These are phyloP conservation scores for Skeletonema menzelii DNA, from an alignment of 108 stramenopile genomes.

Conservation along the genomic window DNA sequence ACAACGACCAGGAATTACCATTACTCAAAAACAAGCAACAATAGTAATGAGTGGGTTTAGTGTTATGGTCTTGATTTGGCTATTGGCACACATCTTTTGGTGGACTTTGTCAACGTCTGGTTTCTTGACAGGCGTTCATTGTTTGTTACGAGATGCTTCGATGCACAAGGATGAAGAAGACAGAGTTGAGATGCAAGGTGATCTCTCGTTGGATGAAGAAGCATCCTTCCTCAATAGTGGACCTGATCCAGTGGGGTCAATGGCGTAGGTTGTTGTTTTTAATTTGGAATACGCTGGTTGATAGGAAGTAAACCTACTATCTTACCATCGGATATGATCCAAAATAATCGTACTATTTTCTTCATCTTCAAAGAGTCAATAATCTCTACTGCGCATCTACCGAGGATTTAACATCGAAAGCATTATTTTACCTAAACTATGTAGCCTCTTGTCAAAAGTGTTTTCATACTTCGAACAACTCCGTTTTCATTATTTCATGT, in stretches of 20 bases:
- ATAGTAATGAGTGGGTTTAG: conserved; percentile 69
- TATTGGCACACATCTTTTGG: conserved; percentile 82
- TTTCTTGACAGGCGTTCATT: conserved; percentile 72
- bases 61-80: conserved; percentile 59
- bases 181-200: conserved; percentile 83
- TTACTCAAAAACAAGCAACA: conserved; percentile 82
- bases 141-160: conserved; percentile 77
- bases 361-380: too few species aligned
- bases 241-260: neutral
- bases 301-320: neutral
- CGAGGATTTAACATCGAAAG: too few species aligned
- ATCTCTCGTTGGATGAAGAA: conserved; percentile 54
- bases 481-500: too few species aligned
- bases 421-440: too few species aligned
- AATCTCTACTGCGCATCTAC: too few species aligned
- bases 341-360: too few species aligned
- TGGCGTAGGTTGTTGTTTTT: neutral
- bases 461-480: too few species aligned
- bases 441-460: too few species aligned
- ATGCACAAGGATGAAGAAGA: conserved; percentile 92
- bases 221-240: conserved; percentile 30
- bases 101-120: conserved; percentile 80
- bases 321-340: too few species aligned
- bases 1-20: conserved; percentile 42
- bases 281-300: neutral